Evolutionary conservation across 2,329 filamentous ascomycete genomes (phyloP), one percentile per base, ranked within the genome.

Genomic region (Ophiostoma sp.): DNA sequence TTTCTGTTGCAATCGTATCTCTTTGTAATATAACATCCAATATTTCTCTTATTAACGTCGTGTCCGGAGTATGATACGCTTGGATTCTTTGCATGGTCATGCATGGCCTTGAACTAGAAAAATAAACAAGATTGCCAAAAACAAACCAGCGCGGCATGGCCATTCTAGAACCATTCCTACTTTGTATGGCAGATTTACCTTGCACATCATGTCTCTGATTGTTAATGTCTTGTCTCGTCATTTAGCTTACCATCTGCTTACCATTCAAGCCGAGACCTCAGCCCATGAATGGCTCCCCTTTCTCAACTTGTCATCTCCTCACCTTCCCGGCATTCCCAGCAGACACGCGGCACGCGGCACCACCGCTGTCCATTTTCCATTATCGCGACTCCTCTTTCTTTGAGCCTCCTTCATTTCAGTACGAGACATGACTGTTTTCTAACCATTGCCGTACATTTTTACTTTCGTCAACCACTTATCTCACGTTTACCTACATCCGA

Each of bases 91-190:
- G 20, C 17, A 48, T 17, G 17, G 20, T n/a, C n/a, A 27, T 57
- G 52, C 52, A 57, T 57, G 52, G 52, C 11, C 11, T 57, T 57
- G 52, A 57, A 57, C 52, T 57, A 57, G 52, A 57, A 57, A 57
- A 57, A 57, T 11, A 31, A 57, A 27, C 23, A 31, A 57, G 52
- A 57, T 57, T 57, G 23, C 52, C 52, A 27, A 11, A 27, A 57
- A 7, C 10, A 23, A 27, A 27, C 1, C 52, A 57, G 8, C 52
- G 23, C 15, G 52, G 23, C 52, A 57, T 27, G n/a, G 23, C 52
- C 17, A 31, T 57, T 57, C 52, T 57, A 57, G 52, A 57, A 57
- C 52, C 52, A 57, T 57, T 57, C 23, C 52, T 48, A n/a, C 44
- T 48, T 48, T 10, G 44, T n/a, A 48, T 7, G 39, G 39, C 11